These are phyloP conservation scores for Colletotrichum simmondsii DNA, from an alignment of 2,329 filamentous ascomycete species.

Conservation along the genomic window DNA sequence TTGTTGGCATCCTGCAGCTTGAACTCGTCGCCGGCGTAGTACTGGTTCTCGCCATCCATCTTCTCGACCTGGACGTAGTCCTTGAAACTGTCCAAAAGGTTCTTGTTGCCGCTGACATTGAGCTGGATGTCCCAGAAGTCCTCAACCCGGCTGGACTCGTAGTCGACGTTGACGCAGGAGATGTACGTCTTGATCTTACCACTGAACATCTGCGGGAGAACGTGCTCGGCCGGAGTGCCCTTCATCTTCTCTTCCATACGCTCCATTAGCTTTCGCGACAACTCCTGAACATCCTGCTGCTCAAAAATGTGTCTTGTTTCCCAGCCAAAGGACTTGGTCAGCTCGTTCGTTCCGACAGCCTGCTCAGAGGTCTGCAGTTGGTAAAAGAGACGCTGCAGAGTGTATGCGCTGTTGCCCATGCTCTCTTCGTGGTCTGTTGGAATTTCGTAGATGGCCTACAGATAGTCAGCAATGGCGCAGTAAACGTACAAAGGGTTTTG, in stretches of 20 bases:
- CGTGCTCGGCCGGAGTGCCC: constrained; percentile 89
- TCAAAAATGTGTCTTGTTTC: constrained; percentile 98
- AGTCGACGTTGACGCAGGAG: constrained; percentile 97
- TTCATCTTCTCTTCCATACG: constrained; percentile 98
- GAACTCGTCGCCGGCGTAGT: constrained; percentile 89
- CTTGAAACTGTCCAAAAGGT: constrained; percentile 91
- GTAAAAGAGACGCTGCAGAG: constrained; percentile 93
- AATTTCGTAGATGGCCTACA: constrained; percentile 93
- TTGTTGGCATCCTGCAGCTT: constrained; percentile 97
- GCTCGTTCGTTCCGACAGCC: constrained; percentile 89
- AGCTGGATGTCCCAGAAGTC: constrained; percentile 99
- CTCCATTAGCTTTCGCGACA: constrained; percentile 97
- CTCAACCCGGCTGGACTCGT: constrained; percentile 93
- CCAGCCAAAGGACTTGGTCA: constrained; percentile 98
- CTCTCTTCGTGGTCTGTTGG: constrained; percentile 88
- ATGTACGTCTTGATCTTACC: constrained; percentile 99
- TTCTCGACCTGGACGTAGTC: constrained; percentile 98
- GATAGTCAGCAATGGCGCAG: constrained; percentile 6
- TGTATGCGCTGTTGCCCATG: constrained; percentile 89
- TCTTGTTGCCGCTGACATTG: constrained; percentile 94
- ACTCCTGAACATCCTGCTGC: constrained; percentile 97
- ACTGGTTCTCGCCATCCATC: constrained; percentile 98
- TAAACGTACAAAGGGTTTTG: not conserved
- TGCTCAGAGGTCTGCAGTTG: constrained; percentile 86
- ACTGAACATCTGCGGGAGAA: constrained; percentile 90